Base-by-base conservation (phyloP, 192 early-diverging fungal genomes). In the Umbelopsis ramanniana region DNA sequence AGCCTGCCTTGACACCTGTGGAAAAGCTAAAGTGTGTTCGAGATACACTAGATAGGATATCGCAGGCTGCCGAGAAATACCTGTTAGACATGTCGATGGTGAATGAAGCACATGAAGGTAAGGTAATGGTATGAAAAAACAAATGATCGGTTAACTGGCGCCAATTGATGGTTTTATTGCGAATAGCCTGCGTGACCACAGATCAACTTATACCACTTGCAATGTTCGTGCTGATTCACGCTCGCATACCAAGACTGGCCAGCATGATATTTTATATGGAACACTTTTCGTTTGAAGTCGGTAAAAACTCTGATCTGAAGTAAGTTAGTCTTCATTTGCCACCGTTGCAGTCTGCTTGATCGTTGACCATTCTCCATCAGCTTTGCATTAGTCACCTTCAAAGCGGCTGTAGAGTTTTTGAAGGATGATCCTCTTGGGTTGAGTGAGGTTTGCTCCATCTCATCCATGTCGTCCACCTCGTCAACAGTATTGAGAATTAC, bases 121-220 rank as follows among this genome's bases (percentile, higher is more conserved):
- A 29, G 29, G 29, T 29, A 29, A 29, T 29, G 29, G 29, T 29
- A 3, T 29, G 29, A 3, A 2, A 72, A 24, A 15, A 19, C 9
- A 33, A 35, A 57, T 24, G n/a, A 55, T 6, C 10, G 3, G 6
- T 29, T 37, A 69, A 19, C 21, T 29, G 29, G 0, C 35, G 21
- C 3, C 50, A 3, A 43, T 33, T 26, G 60, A 12, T 55, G 23
- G 11, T 9, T 48, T 7, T 45, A 40, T 40, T 54, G 29, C 29
- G 29, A 29, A 35, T 15, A 60, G 60, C 71, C 60, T 43, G 74
- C 76, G 81, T 87, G 8, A 87, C 86, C 0, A 82, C 86, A 5
- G 86, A 87, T 69, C 84, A 87, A 29, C 78, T 87, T 66, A 87
- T 87, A 37, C 86, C 86, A 23, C 63, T 87, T 21, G 69, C 84